phyloP scores from a whole-genome alignment of 768 basidiomycete genomes.

The Chalciporus sphaerocephalus region DNA sequence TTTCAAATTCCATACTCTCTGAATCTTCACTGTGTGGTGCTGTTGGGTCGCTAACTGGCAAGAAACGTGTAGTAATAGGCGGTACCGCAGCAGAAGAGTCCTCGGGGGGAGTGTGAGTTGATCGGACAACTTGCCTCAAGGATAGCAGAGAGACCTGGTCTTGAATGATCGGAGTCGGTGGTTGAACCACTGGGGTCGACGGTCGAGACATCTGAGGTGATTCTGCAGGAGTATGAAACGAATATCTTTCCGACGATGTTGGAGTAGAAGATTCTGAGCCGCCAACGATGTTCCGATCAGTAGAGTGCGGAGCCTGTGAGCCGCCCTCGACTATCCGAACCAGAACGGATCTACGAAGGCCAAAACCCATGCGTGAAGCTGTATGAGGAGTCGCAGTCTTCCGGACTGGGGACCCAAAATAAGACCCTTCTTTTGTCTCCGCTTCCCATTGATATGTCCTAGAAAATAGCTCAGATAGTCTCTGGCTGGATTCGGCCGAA shows the following conservation, averaged over 20 bases:
- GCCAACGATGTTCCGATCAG: background rate
- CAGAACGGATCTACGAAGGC: background rate
- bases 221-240: slow-evolving; percentile 7
- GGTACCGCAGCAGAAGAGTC: background rate
- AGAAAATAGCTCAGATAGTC: slow-evolving; percentile 14
- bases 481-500: slow-evolving; percentile 10
- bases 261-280: background rate
- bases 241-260: background rate
- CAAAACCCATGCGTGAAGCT: background rate
- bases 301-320: background rate
- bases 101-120: background rate
- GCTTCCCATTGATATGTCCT: slow-evolving; percentile 7
- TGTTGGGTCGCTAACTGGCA: background rate
- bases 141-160: background rate
- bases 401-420: slow-evolving; percentile 10
- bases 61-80: background rate
- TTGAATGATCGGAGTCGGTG: slow-evolving; percentile 7
- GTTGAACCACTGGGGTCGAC: slow-evolving; percentile 8
- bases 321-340: background rate
- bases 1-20: background rate
- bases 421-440: slow-evolving; percentile 1
- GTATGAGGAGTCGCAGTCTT: background rate
- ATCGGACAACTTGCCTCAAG: background rate
- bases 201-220: slow-evolving; percentile 9
- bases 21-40: slow-evolving; percentile 3